Evolutionary conservation across 495 filamentous ascomycete species (phyloP).

Genomic region (Tirmania nivea): DNA sequence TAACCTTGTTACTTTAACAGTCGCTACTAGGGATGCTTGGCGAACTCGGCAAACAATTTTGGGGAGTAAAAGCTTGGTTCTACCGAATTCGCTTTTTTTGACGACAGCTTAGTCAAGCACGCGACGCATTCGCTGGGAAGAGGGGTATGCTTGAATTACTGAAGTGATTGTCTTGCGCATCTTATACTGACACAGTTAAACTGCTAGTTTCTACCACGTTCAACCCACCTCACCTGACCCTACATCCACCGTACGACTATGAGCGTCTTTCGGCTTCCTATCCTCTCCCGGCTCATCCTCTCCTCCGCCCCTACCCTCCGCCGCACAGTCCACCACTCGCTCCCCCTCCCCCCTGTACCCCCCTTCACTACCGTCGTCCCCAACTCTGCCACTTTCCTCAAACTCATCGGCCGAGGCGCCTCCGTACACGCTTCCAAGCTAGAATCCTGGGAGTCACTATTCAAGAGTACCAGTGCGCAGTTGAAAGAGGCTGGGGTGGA

Average conservation of each 20-base stretch:
- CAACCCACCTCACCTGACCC: background rate
- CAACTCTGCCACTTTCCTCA: conserved; percentile 70
- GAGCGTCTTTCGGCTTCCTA: conserved; percentile 6
- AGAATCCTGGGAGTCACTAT: conserved; percentile 70
- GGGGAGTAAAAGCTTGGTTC: too few relatives aligned
- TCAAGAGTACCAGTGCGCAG: conserved; percentile 51
- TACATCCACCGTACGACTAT: conserved; percentile 1
- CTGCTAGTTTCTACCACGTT: too few relatives aligned
- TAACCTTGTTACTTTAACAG: too few relatives aligned
- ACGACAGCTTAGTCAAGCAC: too few relatives aligned
- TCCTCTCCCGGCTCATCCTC: conserved; percentile 1
- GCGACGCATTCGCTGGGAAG: too few relatives aligned
- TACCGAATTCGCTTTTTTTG: too few relatives aligned
- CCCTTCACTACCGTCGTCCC: conserved; percentile 64
- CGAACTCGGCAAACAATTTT: too few relatives aligned
- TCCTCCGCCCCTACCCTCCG: conserved; percentile 7
- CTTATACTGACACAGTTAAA: too few relatives aligned
- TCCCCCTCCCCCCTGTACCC: conserved; percentile 31
- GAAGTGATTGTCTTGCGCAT: too few relatives aligned
- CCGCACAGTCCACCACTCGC: conserved; percentile 14
- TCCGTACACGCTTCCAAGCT: conserved; percentile 62
- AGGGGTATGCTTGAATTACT: too few relatives aligned
- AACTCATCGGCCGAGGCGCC: conserved; percentile 70
- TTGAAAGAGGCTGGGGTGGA: conserved; percentile 69
- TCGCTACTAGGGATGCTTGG: too few relatives aligned